phyloP scores from a whole-genome alignment of 768 basidiomycete genomes.

The Austroboletus eburneus region DNA sequence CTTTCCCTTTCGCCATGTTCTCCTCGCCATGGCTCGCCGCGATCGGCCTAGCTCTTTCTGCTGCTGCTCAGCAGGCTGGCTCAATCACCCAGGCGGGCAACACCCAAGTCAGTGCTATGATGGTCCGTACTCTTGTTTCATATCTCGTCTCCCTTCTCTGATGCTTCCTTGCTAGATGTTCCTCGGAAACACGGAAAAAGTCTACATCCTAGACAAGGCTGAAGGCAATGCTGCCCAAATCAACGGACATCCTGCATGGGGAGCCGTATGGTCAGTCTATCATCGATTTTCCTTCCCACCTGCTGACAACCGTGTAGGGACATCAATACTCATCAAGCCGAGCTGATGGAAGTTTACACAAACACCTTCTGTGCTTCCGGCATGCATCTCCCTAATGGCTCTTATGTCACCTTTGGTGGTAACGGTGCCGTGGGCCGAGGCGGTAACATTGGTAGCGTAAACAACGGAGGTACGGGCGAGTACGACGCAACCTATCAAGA shows the following conservation, averaged over 20 bases:
- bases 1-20: constrained; percentile 24
- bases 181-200: constrained; percentile 71
- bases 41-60: constrained; percentile 41
- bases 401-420: constrained; percentile 71
- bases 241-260: constrained; percentile 72
- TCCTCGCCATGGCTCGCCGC: constrained; percentile 39
- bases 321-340: constrained; percentile 15
- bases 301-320: constrained; percentile 15
- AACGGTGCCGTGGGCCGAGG: constrained; percentile 70
- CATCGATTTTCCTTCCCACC: neutral
- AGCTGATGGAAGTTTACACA: constrained; percentile 41
- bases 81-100: constrained; percentile 22
- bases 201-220: constrained; percentile 91
- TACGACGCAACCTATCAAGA: constrained; percentile 72
- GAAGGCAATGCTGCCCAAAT: constrained; percentile 69
- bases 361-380: constrained; percentile 83
- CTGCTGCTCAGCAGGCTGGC: constrained; percentile 22
- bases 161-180: constrained; percentile 53
- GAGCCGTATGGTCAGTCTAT: constrained; percentile 51
- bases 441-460: constrained; percentile 54
- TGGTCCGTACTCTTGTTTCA: constrained; percentile 35
- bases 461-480: constrained; percentile 42
- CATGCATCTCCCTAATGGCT: constrained; percentile 78
- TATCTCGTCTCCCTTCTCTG: neutral
- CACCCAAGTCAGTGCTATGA: constrained; percentile 51